Evolutionary conservation across 352 stramenopile species (phyloP), one percentile per base, ranked within the genome.

Genomic region (Blastocystis sp.): DNA sequence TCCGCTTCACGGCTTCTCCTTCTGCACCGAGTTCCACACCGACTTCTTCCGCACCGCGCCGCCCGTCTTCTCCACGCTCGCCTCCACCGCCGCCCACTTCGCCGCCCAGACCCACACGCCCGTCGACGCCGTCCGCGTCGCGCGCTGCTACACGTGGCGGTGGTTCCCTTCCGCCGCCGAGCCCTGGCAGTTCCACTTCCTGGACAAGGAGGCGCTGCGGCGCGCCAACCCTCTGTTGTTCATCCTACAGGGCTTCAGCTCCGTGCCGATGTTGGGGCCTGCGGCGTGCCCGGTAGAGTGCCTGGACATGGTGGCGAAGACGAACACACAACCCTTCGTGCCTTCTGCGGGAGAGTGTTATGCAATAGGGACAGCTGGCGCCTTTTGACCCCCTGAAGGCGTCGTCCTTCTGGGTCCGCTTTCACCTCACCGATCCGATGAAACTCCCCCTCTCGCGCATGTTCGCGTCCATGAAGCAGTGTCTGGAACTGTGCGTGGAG

Each of bases 171-270:
- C 34, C 14, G 67, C 61, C 40, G 40, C 23, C 2, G 11, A 10
- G 34, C 41, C 74, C 40, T 84, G 74, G 74, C 38, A 53, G 11
- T 59, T 56, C 61, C 41, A 23, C n/a, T 28, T 28, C 5, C 28
- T 60, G 17, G 59, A 52, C 19, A 84, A 84, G 45, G 74, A 84
- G 21, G 38, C 23, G 53, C 74, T 67, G n/a, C 48, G 28, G 1
- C 19, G 21, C 14, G 14, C 10, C 9, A 9, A 84, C 28, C 74
- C 74, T 5, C 11, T 84, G 38, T 56, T 84, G 19, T 84, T 84
- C 21, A 84, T 84, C 28, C 74, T 84, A 19, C 74, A 84, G 56
- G 74, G 74, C 52, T 84, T 84, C 74, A 52, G n/a, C 61, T 66
- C 74, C 48, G 74, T 84, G 38, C 21, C 74, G 59, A 28, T 84